Evolutionary conservation across 768 basidiomycete species (phyloP), one percentile per base, ranked within the genome.

Genomic region (Inosperma sp.): DNA sequence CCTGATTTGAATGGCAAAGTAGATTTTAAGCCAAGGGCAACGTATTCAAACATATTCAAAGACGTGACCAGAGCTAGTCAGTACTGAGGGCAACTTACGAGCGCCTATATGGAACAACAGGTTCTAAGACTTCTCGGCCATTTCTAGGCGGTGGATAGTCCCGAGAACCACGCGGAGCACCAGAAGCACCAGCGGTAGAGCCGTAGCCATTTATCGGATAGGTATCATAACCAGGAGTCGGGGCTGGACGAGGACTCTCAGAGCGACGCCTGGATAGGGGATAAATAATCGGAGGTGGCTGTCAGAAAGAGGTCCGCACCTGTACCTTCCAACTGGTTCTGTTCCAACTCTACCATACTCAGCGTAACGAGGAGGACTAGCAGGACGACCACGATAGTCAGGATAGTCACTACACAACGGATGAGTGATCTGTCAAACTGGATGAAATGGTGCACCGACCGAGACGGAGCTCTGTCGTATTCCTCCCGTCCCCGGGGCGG

Each of bases 401-500:
- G 75, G 65, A 64, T 81, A 83, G 46, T 86, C 83, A 53, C 82
- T 84, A 29, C 56, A 51, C 19, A 37, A 55, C 35, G 19, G 42
- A 31, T 43, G 29, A 54, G 46, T 33, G 34, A 33, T 41, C 25
- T 16, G 40, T 16, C 23, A 43, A 41, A 17, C 26, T 33, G 4
- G 4, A n/a, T 17, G 25, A 50, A 31, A 42, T 44, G 44, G 51
- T 47, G 23, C 33, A 55, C 72, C 65, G 71, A 86, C 83, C 84
- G 76, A 60, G n/a, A n/a, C n/a, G 77, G 70, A 46, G 75, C 75
- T 60, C 83, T 74, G 27, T 87, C 85, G 55, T 77, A 81, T 19
- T 87, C 85, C 33, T 87, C 84, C 48, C 82, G 75, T 52, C 62
- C 68, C 53, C 82, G 72, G n/a, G 77, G 75, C 31, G 82, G 79